Evolutionary conservation across 2,329 filamentous ascomycete species (phyloP), one percentile per base, ranked within the genome.

Genomic region (Pseudocercospora vitis): DNA sequence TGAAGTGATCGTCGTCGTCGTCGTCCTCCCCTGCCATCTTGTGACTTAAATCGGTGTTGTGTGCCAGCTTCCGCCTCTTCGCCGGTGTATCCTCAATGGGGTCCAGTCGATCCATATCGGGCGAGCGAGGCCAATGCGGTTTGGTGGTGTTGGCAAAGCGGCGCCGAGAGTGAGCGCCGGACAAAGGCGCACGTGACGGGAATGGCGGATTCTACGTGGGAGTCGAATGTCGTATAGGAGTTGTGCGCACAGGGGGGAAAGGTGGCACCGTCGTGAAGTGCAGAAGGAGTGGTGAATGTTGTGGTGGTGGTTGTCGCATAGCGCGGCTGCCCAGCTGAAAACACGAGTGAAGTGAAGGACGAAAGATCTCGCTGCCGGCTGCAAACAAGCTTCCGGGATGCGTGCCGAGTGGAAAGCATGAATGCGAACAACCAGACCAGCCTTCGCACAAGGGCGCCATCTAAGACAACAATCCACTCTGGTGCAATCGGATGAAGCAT

Each of bases 1-100:
- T 78, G 35, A 78, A 63, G 7, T 77, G 75, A 53, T 80, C 78
- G 6, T 72, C 75, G 57, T 69, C 74, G 56, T 78, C 76, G 18
- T 72, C 66, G 28, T 73, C 70, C 7, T 65, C 61, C 63, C 62
- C 69, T 19, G 57, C 55, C 49, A 58, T 65, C 12, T 57, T 52
- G 26, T 37, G 37, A 19, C 48, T 53, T 26, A 45, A 46, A 16
- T 56, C 46, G 37, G 48, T 54, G 19, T 60, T 55, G 23, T 40
- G 51, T 32, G 35, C 52, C 44, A 67, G 56, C 57, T 67, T 70
- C 56, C 67, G 58, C 49, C 68, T 64, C 63, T 72, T 71, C 39
- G 63, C 56, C 7, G 69, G 67, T 19, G 69, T 70, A 19, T 62
- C 60, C 18, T 60, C 60, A 14, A 72, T 71, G 1, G 69, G 68